Conservation (phyloP, 2,329 filamentous ascomycete genomes). For the Phaeosphaeria sp. region DNA sequence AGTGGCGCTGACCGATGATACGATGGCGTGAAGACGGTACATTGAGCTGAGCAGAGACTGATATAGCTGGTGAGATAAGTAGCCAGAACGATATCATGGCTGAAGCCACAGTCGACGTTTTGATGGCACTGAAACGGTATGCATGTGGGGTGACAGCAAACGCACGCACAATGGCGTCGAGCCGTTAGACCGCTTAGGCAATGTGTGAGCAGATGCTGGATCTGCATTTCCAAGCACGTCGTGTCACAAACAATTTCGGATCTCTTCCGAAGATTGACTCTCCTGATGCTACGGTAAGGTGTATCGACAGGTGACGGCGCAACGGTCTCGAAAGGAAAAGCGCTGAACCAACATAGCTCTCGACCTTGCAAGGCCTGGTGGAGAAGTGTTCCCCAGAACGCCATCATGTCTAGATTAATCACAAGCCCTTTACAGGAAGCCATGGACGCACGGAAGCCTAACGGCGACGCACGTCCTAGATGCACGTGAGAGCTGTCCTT, state of each 20-base stretch:
- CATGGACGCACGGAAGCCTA: no score
- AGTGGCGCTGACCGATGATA: slow-evolving; percentile 11
- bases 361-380: no score
- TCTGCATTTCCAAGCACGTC: slow-evolving; percentile 3
- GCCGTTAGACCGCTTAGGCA: not conserved
- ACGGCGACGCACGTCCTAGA: no score
- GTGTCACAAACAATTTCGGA: not conserved
- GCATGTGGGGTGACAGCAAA: not conserved
- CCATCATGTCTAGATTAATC: no score
- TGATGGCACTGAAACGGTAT: slow-evolving; percentile 7
- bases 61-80: not conserved
- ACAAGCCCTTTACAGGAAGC: no score
- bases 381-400: no score
- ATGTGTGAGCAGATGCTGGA: not conserved
- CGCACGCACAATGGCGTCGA: not conserved
- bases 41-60: slow-evolving; percentile 5
- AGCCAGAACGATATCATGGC: not conserved
- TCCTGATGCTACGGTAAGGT: no score
- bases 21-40: not conserved
- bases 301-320: no score
- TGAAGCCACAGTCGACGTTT: not conserved
- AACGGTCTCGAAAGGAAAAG: no score
- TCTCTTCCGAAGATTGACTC: not conserved
- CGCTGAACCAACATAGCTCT: no score
- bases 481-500: no score